Base-by-base conservation (phyloP, 1,139 yeast species). In the Pneumocystis canis region DNA sequence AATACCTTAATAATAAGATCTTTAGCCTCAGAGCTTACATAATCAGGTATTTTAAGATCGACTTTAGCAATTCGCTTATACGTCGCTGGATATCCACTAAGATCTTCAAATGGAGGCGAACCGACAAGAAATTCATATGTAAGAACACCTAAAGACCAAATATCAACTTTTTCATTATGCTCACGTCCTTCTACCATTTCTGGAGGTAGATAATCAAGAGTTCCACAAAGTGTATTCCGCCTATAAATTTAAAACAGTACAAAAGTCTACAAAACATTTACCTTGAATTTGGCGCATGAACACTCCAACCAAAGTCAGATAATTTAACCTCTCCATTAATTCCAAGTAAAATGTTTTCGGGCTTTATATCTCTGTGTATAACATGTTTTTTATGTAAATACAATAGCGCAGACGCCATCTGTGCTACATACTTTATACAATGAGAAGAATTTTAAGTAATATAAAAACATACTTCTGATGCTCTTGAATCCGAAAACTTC, bases 251-350 rank as follows among this genome's bases (percentile, higher is more conserved):
- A 58, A 31, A 59, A 58, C 20, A 28, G 11, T 2, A n/a, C 5
- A 58, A 40, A 28, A 28, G 14, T n/a, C 20, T 9, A 5, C n/a
- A 30, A 14, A 20, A 40, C 63, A 20, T 25, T 11, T 63, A 66
- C 67, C 67, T 75, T 0, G 77, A 75, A 2, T 77, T 72, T 0
- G 84, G 82, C 1, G 82, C 80, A 67, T 78, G 85, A 0, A 90
- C 95, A 64, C 96, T 87, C 97, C 97, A 92, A 14, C 98, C 98
- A 73, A 92, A 92, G 74, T 92, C 98, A 58, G 96, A 86, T 58
- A 92, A 79, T 71, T 89, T 89, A 61, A 90, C 78, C 47, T 79
- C 78, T 68, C 89, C 87, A 70, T 87, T 82, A 63, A 83, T 79
- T 5, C 89, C 87, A 9, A 90, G 76, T 62, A 90, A 75, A 61